Evolutionary conservation across 208 protist species (phyloP).

Genomic region (Acanthamoeba divionensis): DNA sequence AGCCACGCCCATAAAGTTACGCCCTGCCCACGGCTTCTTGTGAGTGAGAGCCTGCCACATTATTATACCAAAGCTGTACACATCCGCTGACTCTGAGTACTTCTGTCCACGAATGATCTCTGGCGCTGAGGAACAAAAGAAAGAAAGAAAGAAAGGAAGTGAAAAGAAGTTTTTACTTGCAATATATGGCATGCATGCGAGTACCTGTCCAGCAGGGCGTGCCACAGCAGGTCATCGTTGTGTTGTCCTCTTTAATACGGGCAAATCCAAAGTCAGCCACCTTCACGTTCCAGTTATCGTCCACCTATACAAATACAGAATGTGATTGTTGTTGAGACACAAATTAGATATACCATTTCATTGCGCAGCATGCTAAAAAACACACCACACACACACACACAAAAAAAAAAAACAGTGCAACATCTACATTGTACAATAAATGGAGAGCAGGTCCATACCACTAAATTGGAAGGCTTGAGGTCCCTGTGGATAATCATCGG

Average conservation of each 20-base stretch:
- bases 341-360: no score
- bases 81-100: background rate
- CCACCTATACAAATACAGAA: no score
- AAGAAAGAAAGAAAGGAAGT: no score
- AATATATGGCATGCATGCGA: no score
- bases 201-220: conserved; percentile 21
- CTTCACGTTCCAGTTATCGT: background rate
- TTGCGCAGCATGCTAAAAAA: no score
- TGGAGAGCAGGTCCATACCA: background rate
- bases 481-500: conserved; percentile 46
- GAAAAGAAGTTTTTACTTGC: no score
- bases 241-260: conserved; percentile 42
- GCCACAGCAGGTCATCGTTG: conserved; percentile 15
- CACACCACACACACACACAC: no score
- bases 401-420: no score
- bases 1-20: background rate
- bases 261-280: conserved; percentile 40
- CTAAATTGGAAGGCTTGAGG: conserved; percentile 49
- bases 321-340: no score
- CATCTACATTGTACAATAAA: no score
- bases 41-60: conserved; percentile 35
- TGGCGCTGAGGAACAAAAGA: background rate
- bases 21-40: background rate
- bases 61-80: background rate
- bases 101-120: background rate